Base-by-base conservation (phyloP, 129 eudicot genomes). In the Silybum marianum region DNA sequence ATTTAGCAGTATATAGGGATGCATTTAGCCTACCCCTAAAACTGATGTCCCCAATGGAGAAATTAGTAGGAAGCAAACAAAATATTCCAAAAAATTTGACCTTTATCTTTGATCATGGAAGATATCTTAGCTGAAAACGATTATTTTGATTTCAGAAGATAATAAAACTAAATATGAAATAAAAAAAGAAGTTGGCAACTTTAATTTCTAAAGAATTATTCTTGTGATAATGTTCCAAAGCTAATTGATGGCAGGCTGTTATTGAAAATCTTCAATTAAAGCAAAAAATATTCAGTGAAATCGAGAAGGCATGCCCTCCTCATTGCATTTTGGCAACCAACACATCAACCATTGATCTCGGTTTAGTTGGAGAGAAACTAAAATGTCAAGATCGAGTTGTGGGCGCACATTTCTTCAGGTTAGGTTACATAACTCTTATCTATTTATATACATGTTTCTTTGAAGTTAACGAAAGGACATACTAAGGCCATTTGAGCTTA, bases 331-430 rank as follows among this genome's bases (percentile, higher is more conserved):
- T 95, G 90, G 98, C 98, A 80, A 84, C 97, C 83, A 95, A 95
- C 80, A 95, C 98, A 13, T 95, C 98, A 4, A 92, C 97, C 4
- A 92, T 95, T 86, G 93, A 92, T 85, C 97, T 95, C 85, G 81
- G 89, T 79, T 46, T 88, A 77, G 80, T 95, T 73, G 97, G 97
- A 69, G 89, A 88, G 83, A 89, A 88, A 70, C 87, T 90, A 39
- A 83, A 32, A 69, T 92, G 88, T 85, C 93, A 95, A 80, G 97
- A 90, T 67, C 92, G 96, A 72, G 78, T 95, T 42, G 82, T 92
- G 39, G 99, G 99, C 73, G 97, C 99, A 65, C 99, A 95, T 87
- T 92, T 95, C 88, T 95, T 95, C 91, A 95, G 97, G 99, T 95
- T 77, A 79, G 26, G 68, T 38, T 60, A 12, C 80, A 71, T 44